Base-by-base conservation (phyloP, 352 stramenopile genomes). In the Aphanomyces euteiches region DNA sequence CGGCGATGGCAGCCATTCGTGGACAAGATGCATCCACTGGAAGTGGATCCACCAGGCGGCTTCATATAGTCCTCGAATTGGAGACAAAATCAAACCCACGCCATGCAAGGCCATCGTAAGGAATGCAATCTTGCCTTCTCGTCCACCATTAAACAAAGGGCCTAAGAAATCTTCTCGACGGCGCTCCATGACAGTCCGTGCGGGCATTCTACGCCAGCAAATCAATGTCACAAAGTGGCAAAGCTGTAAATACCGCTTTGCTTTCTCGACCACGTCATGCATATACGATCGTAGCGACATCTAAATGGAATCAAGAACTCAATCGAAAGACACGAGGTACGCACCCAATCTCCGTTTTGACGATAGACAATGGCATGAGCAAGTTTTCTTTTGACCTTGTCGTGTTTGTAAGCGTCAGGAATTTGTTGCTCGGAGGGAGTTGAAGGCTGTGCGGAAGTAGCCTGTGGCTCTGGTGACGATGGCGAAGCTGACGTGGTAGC, bases 221-320 rank as follows among this genome's bases (percentile, higher is more conserved):
- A 28, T 28, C 28, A 28, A 28, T 28, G 28, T 28, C 28, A 28
- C 28, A 28, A 28, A 28, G 28, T 28, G 28, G 28, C 28, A 28
- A 2, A 28, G 28, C 2, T 28, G 19, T 15, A 34, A 47, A 21
- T 28, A 61, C 64, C 64, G 47, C 19, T 70, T 70, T 5, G 64
- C 47, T 47, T 34, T 6, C 10, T 70, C 64, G 19, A 70, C 12
- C 13, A 70, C 64, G n/a, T 70, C 64, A 17, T 47, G 64, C 64
- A 70, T 70, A 50, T 70, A 70, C n/a, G 64, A 47, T 4, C 17
- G 12, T 4, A 70, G 40, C 15, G 64, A 63, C 64, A 63, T 70
- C 64, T 70, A 47, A 39, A 38, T 17, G 4, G 7, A 6, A 67
- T n/a, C 21, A 28, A n/a, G 38, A 36, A 28, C 48, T 58, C 6